Evolutionary conservation across 768 basidiomycete species (phyloP).

Genomic region (Lanmaoa pseudosensibilis): DNA sequence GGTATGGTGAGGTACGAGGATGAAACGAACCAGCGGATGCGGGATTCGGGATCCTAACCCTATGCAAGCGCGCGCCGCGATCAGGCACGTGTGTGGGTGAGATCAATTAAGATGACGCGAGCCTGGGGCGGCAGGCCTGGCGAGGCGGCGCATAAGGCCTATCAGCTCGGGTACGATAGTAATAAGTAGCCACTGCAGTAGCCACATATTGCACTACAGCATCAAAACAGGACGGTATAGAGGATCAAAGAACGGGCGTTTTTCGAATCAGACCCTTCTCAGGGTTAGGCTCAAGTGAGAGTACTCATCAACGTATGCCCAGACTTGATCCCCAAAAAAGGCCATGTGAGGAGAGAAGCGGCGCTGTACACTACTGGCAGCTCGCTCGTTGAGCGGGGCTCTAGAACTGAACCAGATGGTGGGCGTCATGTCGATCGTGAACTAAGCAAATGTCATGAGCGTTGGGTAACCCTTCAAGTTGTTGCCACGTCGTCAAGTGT

Average conservation of each 20-base stretch:
- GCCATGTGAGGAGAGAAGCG: not conserved
- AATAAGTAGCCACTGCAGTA: not conserved
- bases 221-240: not conserved
- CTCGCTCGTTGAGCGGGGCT: not conserved
- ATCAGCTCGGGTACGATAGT: not conserved
- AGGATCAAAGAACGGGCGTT: not conserved
- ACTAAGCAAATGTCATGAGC: not conserved
- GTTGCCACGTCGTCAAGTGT: slow-evolving; percentile 1
- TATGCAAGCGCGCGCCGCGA: not conserved
- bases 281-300: slow-evolving; percentile 4
- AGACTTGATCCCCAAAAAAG: slow-evolving; percentile 2
- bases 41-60: not conserved
- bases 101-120: slow-evolving; percentile 9
- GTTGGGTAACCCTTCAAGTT: not conserved
- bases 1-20: not conserved
- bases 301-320: not conserved
- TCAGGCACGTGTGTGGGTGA: slow-evolving; percentile 13
- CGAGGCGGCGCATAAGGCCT: not conserved
- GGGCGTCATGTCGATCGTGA: not conserved
- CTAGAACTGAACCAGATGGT: not conserved
- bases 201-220: not conserved
- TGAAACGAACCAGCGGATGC: slow-evolving; percentile 13
- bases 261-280: not conserved
- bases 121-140: not conserved
- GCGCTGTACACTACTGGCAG: not conserved